Conservation (phyloP, 176 grass and related monocot genomes). For the Luzula sylvatica region DNA sequence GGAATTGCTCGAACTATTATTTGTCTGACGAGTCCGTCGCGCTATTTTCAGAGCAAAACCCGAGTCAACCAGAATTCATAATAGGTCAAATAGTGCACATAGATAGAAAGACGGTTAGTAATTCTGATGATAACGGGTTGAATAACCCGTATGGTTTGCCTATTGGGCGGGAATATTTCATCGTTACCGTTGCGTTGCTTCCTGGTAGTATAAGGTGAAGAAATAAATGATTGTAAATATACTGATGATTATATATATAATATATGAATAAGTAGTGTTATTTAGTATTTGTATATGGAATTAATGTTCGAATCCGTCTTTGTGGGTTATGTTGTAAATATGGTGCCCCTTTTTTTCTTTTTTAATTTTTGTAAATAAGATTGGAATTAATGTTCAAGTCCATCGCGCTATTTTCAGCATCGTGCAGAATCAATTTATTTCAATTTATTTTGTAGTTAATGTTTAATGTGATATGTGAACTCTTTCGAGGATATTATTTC, state of each 20-base stretch:
- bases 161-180: slow-evolving; percentile 70
- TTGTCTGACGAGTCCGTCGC: slow-evolving; percentile 88
- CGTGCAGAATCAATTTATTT: too few relatives aligned
- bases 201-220: slow-evolving; percentile 84
- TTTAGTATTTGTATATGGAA: slow-evolving; percentile 26
- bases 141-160: slow-evolving; percentile 62
- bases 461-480: too few relatives aligned
- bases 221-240: slow-evolving; percentile 75
- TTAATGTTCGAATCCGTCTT: slow-evolving; percentile 4
- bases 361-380: not conserved
- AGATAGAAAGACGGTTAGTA: slow-evolving; percentile 43
- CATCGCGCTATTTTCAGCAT: too few relatives aligned
- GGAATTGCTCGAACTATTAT: slow-evolving; percentile 70
- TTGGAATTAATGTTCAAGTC: not conserved
- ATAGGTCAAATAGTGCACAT: slow-evolving; percentile 96
- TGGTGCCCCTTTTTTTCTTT: slow-evolving; percentile 15
- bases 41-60: slow-evolving; percentile 67
- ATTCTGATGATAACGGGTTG: slow-evolving; percentile 12
- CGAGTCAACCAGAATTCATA: slow-evolving; percentile 40
- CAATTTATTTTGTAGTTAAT: too few relatives aligned
- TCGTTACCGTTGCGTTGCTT: slow-evolving; percentile 95
- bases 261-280: slow-evolving; percentile 20
- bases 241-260: slow-evolving; percentile 32
- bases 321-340: slow-evolving; percentile 29
- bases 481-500: too few relatives aligned